These are phyloP conservation scores for Melaleuca alternifolia DNA, from an alignment of 345 rosid genomes.

Conservation along the genomic window DNA sequence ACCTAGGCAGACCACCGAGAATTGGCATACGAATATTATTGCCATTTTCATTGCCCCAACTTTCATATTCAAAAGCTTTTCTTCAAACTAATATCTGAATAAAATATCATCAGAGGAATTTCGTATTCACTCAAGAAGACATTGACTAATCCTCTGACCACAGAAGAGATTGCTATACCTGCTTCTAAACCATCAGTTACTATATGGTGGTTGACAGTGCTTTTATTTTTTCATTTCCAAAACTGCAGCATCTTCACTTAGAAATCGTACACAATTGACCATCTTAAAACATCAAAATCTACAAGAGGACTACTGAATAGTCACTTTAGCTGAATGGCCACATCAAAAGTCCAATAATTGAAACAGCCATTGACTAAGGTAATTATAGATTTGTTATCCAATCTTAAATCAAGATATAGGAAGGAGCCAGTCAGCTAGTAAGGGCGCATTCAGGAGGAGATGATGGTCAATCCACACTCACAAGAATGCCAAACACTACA, in stretches of 20 bases:
- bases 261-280: background rate
- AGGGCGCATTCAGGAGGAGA: background rate
- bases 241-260: background rate
- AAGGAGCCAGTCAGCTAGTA: background rate
- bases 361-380: background rate
- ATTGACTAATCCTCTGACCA: background rate
- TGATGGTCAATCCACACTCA: background rate
- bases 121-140: background rate
- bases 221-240: background rate
- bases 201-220: background rate
- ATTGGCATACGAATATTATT: background rate
- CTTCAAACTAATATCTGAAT: background rate
- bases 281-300: background rate
- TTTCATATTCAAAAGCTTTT: background rate
- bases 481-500: background rate
- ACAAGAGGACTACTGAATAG: constrained; percentile 3
- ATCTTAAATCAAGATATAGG: background rate
- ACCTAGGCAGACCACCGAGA: background rate
- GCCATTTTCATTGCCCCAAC: background rate
- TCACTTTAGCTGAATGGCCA: background rate
- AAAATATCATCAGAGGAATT: background rate
- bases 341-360: background rate
- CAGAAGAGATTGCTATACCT: background rate
- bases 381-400: background rate
- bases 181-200: background rate